phyloP scores from a whole-genome alignment of 169 alveolate species.

The Eimeria sp. region DNA sequence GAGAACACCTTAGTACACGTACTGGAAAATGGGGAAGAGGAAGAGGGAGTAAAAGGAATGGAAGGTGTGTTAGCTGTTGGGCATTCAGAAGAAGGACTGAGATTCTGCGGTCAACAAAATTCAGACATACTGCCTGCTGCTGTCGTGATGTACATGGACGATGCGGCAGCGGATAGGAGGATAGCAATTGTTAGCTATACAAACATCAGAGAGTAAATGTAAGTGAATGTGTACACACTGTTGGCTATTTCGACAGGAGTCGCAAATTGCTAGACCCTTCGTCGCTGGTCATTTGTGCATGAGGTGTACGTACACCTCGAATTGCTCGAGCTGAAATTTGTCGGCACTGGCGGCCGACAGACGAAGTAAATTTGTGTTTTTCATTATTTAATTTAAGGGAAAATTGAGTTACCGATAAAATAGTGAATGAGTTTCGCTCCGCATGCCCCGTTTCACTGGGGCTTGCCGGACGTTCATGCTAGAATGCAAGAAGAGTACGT shows the following conservation, averaged over 20 bases:
- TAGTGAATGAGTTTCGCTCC: not conserved
- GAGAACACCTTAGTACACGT: too few relatives aligned
- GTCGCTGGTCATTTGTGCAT: not conserved
- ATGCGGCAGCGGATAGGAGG: not conserved
- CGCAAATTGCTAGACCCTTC: not conserved
- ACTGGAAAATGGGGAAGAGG: too few relatives aligned
- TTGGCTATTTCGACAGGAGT: not conserved
- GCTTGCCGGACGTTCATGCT: not conserved
- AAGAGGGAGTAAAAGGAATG: not conserved
- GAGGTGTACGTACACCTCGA: constrained; percentile 3
- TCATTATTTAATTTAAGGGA: too few relatives aligned
- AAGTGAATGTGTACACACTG: too few relatives aligned
- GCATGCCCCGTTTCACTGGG: not conserved
- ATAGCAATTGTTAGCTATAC: too few relatives aligned
- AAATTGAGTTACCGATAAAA: not conserved
- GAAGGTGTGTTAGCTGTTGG: not conserved
- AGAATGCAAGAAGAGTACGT: not conserved
- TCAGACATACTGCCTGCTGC: not conserved
- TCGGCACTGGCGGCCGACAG: not conserved
- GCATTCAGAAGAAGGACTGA: not conserved
- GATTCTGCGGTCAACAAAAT: not conserved
- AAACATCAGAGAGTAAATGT: too few relatives aligned
- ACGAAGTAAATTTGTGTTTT: not conserved
- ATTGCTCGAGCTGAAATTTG: not conserved
- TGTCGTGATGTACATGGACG: not conserved